Evolutionary conservation across 768 basidiomycete genomes (phyloP).

Genomic region (Suillus brevipes): DNA sequence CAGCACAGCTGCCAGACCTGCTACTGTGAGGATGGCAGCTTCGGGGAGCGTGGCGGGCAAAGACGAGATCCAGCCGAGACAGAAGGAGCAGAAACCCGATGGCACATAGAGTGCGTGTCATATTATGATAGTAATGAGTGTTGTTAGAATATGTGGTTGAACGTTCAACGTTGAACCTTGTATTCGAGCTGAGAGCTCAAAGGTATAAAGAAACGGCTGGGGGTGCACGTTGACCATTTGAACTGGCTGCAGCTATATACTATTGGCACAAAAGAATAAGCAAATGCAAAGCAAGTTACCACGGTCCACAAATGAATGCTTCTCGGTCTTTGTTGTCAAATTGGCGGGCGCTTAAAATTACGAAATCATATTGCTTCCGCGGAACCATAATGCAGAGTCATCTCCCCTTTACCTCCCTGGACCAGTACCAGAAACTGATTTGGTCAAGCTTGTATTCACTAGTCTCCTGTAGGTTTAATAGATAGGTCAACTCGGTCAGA

Average conservation of each 20-base stretch:
- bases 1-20: neutral
- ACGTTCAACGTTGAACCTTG: neutral
- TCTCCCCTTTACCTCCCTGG: neutral
- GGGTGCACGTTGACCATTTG: neutral
- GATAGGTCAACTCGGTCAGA: too few species aligned
- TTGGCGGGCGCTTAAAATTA: neutral
- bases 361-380: neutral
- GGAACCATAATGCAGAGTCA: neutral
- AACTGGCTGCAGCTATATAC: neutral
- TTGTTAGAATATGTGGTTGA: neutral
- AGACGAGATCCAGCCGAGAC: conserved; percentile 3
- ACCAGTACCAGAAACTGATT: neutral
- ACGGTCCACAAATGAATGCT: neutral
- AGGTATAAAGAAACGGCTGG: neutral
- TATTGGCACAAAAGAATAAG: neutral
- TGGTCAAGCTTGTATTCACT: neutral
- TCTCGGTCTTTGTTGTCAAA: neutral
- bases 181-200: neutral
- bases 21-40: conserved; percentile 9
- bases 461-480: too few species aligned
- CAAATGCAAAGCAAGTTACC: neutral
- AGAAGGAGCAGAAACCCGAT: conserved; percentile 15
- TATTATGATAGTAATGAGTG: conserved; percentile 8
- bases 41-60: conserved; percentile 18
- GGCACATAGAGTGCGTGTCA: conserved; percentile 12